Evolutionary conservation across 345 rosid species (phyloP), one percentile per base, ranked within the genome.

Genomic region (Microcos paniculata): DNA sequence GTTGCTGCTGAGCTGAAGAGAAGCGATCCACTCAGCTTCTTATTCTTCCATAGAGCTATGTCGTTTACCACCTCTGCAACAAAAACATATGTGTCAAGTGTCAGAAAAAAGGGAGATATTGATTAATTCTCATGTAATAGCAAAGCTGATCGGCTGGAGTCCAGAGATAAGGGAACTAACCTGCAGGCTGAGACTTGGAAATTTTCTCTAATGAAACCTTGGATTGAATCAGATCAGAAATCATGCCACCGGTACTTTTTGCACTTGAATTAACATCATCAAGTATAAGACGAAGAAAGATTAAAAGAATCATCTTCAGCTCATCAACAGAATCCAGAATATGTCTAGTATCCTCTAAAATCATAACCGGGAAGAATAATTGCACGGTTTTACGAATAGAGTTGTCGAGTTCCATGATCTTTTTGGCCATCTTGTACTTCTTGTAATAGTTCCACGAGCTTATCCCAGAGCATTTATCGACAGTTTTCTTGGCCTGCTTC

Each of bases 41-140:
- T 88, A 70, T 83, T 87, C 81, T 86, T 88, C 94, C 94, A 90
- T 49, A 88, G 68, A 69, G 79, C 71, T 45, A 80, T 48, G 48
- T 85, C 91, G 67, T 70, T 81, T 55, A 76, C 55, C 65, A 56
- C 74, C 69, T 70, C 88, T 69, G 45, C 71, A 14, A 43, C 38
- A 66, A 48, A 19, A 48, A 30, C 26, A 18, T 26, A 24, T 13
- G 19, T n/a, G 67, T 33, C 9, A 42, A 7, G 45, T 1, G 45
- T 4, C 1, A 42, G 10, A 9, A 9, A 42, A 35, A 35, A 35
- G 5, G 5, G 5, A 35, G 5, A 35, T n/a, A n/a, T 5, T 35
- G 40, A 35, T 35, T 7, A 35, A 35, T 3, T 35, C 40, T 7
- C 40, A n/a, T n/a, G n/a, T n/a, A n/a, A n/a, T n/a, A n/a, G n/a